These are phyloP conservation scores for Vitis rupestris DNA, from an alignment of 164 flowering plant genomes.

Conservation along the genomic window DNA sequence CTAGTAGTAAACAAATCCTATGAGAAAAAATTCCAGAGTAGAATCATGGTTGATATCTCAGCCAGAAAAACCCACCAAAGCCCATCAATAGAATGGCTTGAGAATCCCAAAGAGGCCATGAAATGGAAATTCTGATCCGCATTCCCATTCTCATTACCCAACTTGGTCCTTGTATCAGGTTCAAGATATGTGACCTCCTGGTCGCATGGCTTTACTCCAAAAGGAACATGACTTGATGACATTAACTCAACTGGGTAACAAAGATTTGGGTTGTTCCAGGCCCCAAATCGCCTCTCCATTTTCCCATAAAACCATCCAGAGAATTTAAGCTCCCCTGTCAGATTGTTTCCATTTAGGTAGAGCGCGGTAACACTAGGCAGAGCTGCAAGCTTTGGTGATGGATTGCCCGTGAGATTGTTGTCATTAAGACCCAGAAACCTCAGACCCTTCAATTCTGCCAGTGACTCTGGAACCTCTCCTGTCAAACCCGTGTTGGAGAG, in stretches of 20 bases:
- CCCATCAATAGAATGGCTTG: conserved; percentile 21
- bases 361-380: conserved; percentile 56
- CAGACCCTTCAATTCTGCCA: conserved; percentile 46
- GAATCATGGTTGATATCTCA: conserved; percentile 16
- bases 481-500: conserved; percentile 55
- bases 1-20: background rate
- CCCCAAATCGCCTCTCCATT: conserved; percentile 76
- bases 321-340: conserved; percentile 69
- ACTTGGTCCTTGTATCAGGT: conserved; percentile 18
- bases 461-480: conserved; percentile 66
- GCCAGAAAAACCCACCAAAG: conserved; percentile 27
- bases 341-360: conserved; percentile 67
- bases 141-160: conserved; percentile 12
- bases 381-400: conserved; percentile 50
- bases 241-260: conserved; percentile 39
- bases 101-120: conserved; percentile 27
- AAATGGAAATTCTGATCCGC: conserved; percentile 16
- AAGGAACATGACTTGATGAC: conserved; percentile 20
- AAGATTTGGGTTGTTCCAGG: conserved; percentile 68
- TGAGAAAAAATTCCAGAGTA: conserved; percentile 9
- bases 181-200: conserved; percentile 20
- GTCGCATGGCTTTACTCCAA: conserved; percentile 49
- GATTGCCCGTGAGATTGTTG: conserved; percentile 65
- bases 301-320: conserved; percentile 52
- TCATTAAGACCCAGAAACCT: conserved; percentile 72